Percentiles rank a stretch among this genome's conserved stretches.
phyloP scores from a whole-genome alignment of 2,329 filamentous ascomycete genomes.

The Xylaria sp. region DNA sequence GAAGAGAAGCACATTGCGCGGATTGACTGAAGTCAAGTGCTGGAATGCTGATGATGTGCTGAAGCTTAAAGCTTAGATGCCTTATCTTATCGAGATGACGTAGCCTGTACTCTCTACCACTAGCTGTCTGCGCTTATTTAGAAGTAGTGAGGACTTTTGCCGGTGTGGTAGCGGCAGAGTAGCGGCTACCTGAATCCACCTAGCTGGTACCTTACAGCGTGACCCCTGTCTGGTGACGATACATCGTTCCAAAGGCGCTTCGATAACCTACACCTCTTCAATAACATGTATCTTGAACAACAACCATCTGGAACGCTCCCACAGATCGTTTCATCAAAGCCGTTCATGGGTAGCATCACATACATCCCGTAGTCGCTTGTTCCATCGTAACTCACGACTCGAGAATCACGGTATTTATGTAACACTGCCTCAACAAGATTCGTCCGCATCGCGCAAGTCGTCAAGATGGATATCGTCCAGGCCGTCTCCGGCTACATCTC shows the following conservation, averaged over 20 bases:
- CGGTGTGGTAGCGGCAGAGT: slow-evolving; percentile 23
- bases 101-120: slow-evolving; percentile 26
- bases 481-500: slow-evolving; percentile 94
- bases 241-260: slow-evolving; percentile 31
- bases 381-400: neutral
- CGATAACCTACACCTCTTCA: neutral
- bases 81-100: slow-evolving; percentile 48
- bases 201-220: slow-evolving; percentile 11
- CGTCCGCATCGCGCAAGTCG: slow-evolving; percentile 28
- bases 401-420: neutral
- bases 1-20: neutral
- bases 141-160: slow-evolving; percentile 41
- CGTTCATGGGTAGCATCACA: neutral
- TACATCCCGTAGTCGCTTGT: neutral
- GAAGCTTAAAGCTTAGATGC: slow-evolving; percentile 27
- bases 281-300: slow-evolving; percentile 1
- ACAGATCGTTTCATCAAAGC: slow-evolving; percentile 23
- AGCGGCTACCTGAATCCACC: neutral
- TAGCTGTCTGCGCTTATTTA: neutral
- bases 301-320: slow-evolving; percentile 17
- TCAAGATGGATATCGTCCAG: slow-evolving; percentile 90
- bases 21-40: neutral
- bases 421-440: slow-evolving; percentile 5
- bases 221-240: slow-evolving; percentile 43
- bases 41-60: neutral